Evolutionary conservation across 1,139 yeast species (phyloP), one percentile per base, ranked within the genome.

Genomic region (Geotrichum phurueaensis): DNA sequence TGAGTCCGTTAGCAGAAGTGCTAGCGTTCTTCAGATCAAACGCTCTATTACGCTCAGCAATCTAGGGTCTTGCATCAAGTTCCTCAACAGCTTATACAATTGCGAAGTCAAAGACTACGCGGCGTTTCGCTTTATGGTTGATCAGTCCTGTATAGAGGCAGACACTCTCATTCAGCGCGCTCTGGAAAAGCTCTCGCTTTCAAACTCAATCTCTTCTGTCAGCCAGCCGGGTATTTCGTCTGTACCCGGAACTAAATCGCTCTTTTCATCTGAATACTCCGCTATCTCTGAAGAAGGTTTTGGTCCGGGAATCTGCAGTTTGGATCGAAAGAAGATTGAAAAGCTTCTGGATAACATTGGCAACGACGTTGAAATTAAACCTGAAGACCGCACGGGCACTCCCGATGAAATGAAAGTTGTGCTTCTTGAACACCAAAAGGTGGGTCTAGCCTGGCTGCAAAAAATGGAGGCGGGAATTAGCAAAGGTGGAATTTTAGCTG

Each of bases 401-500:
- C 98, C 98, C 0, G 78, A 78, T 0, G 88, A 83, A 27, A 73
- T 94, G 67, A 76, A 84, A 3, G 81, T 90, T 9, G 80, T 81
- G 50, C 76, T 90, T 29, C 75, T 91, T 71, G 89, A 86, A 65
- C 98, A 94, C 76, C 99, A 94, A 74, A 79, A 90, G 60, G 78
- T 86, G 63, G 98, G 98, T 0, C 78, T 94, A 36, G 81, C 86
- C 2, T 94, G 99, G 98, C 75, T 94, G 66, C 68, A 81, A 54
- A 79, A 86, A 49, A 85, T 83, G 79, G 97, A 90, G 67, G 74
- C 70, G 49, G 20, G 47, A 7, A 54, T 54, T 10, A 78, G 77
- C 58, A 80, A 80, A 64, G 98, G 97, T 31, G 96, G 97, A 1
- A 80, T 91, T 29, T 75, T 91, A 51, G 96, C 96, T 0, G 97